Conservation (phyloP, 768 basidiomycete species). For the Boletus reticuloceps region DNA sequence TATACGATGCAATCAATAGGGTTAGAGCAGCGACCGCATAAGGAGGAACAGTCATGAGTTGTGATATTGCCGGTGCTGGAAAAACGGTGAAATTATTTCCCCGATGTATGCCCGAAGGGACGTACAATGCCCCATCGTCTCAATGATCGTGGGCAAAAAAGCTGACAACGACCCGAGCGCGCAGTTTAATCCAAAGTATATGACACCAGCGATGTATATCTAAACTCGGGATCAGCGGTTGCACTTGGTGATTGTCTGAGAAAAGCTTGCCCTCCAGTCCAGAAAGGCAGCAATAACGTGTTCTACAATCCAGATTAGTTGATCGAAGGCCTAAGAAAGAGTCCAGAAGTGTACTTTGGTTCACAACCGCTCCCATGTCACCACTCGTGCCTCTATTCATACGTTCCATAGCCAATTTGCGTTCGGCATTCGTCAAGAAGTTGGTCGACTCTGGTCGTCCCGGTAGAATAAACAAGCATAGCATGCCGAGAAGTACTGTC, state of each 20-base stretch:
- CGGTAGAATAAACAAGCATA: slow-evolving; percentile 32
- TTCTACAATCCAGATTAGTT: slow-evolving; percentile 22
- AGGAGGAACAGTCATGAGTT: slow-evolving; percentile 54
- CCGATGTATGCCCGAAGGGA: neutral
- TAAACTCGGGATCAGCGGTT: slow-evolving; percentile 11
- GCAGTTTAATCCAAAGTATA: slow-evolving; percentile 48
- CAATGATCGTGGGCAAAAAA: slow-evolving; percentile 56
- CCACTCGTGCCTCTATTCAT: slow-evolving; percentile 42
- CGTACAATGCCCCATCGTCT: slow-evolving; percentile 47
- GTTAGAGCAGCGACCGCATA: slow-evolving; percentile 44
- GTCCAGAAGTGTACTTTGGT: slow-evolving; percentile 30
- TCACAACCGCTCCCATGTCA: slow-evolving; percentile 41
- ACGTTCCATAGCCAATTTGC: slow-evolving; percentile 31
- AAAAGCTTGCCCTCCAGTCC: slow-evolving; percentile 41
- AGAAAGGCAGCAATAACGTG: slow-evolving; percentile 43
- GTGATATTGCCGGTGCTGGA: slow-evolving; percentile 42
- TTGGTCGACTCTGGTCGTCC: slow-evolving; percentile 33
- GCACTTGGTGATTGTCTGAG: neutral
- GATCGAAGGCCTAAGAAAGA: neutral
- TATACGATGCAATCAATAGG: slow-evolving; percentile 35
- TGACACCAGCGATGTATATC: slow-evolving; percentile 47
- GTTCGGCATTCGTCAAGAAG: slow-evolving; percentile 33
- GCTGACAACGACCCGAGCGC: slow-evolving; percentile 50
- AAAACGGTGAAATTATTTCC: neutral
- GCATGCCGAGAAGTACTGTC: slow-evolving; percentile 25